These are phyloP conservation scores for Termitomyces sp. DNA, from an alignment of 768 basidiomycete genomes.

Conservation along the genomic window DNA sequence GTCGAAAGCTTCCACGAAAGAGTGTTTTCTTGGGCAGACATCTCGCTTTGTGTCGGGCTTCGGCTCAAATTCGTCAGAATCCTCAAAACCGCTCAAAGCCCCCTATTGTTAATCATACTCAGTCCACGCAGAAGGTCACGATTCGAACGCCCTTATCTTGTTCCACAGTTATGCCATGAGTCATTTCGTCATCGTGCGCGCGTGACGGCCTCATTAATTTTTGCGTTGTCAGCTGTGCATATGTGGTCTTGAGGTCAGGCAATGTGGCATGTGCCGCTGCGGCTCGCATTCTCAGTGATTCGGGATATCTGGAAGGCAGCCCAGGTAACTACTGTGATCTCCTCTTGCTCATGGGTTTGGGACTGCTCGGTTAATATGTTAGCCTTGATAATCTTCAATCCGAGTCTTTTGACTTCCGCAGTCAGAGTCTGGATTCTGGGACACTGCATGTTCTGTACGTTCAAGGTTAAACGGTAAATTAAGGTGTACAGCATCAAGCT, in stretches of 20 bases:
- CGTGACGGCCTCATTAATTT: not conserved
- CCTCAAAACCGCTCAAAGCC: too few species aligned
- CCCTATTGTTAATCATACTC: not conserved
- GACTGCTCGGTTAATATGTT: not conserved
- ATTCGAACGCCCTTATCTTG: too few species aligned
- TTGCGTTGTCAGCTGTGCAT: not conserved
- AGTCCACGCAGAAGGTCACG: not conserved
- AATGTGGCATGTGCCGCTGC: not conserved
- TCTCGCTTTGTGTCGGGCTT: too few species aligned
- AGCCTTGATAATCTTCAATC: not conserved
- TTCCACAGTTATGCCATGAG: too few species aligned
- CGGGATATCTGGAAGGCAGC: too few species aligned
- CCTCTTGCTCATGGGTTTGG: not conserved
- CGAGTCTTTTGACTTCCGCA: not conserved
- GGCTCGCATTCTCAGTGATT: not conserved
- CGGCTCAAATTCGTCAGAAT: too few species aligned
- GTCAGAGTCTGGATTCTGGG: not conserved
- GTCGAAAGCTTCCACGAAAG: too few species aligned
- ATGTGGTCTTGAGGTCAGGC: not conserved
- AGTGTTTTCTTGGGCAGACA: too few species aligned
- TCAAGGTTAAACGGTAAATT: not conserved
- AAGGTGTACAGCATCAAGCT: not conserved
- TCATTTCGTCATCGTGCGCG: not conserved
- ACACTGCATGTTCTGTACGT: too few species aligned
- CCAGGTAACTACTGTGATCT: not conserved